Evolutionary conservation across 306 rosid species (phyloP), one percentile per base, ranked within the genome.

Genomic region (Cucurbita ficifolia): DNA sequence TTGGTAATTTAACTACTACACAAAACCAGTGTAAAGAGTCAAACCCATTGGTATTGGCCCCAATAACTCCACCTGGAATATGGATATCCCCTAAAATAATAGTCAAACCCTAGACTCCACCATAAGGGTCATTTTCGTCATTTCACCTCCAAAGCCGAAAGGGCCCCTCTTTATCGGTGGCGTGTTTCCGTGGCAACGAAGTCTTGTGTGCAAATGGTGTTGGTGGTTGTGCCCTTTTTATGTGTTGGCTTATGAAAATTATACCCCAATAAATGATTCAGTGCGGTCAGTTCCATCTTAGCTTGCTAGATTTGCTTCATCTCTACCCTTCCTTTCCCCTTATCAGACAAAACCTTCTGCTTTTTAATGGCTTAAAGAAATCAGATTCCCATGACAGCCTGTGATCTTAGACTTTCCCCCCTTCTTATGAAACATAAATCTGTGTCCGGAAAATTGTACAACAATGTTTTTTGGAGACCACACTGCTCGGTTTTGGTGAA

Each of bases 101-200:
- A 57, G 83, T 86, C 82, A 74, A 85, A 70, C 56, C 45, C 71
- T 3, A 7, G 4, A 49, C 14, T 3, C 5, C 6, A 5, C 8
- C 12, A 6, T 7, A 7, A 75, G 63, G 88, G 89, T 78, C 75
- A 81, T 17, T 78, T 75, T 16, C 65, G 96, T 82, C 69, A 82
- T 21, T 58, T 62, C 12, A 4, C 8, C 1, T 4, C 8, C 3
- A 1, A 5, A 5, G 0, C 13, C 0, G 12, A 33, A 69, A 22
- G 55, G 2, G 71, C 51, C 72, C 85, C 50, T 60, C 75, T 74
- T 81, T 80, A 74, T 80, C 40, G 93, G 84, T 91, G 83, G 93
- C 96, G 90, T 89, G 93, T 83, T 82, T 82, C 88, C 74, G 88
- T 87, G 92, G 96, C 88, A 80, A 84, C 72, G 73, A 59, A 78